These are phyloP conservation scores for Geosmithia flava DNA, from an alignment of 2,329 filamentous ascomycete genomes.

Conservation along the genomic window DNA sequence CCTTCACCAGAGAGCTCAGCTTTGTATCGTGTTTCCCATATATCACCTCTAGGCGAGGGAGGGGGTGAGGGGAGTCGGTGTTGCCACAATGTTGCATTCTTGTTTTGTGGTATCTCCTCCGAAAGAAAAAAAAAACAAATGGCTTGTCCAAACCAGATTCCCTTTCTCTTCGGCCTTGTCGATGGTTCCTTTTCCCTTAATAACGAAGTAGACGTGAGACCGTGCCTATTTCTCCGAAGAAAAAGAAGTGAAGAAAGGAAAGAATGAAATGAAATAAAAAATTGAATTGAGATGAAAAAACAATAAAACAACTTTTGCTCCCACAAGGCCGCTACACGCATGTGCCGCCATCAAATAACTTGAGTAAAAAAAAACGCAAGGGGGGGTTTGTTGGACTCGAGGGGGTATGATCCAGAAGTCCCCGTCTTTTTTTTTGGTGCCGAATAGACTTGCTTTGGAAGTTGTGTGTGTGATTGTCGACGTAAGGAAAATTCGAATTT, in stretches of 20 bases:
- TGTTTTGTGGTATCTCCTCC: slow-evolving; percentile 2
- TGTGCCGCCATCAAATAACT: background rate
- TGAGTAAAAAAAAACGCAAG: background rate
- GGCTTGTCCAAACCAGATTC: background rate
- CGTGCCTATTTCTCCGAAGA: background rate
- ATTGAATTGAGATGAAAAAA: background rate
- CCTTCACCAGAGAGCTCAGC: too few species aligned
- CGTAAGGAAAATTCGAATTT: background rate
- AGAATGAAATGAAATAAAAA: background rate
- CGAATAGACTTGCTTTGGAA: slow-evolving; percentile 4
- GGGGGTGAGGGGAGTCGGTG: background rate
- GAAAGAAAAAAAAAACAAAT: background rate
- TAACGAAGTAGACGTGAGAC: too few species aligned
- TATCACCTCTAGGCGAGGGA: background rate
- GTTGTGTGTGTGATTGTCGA: background rate
- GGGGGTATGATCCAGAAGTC: slow-evolving; percentile 3
- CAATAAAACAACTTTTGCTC: slow-evolving; percentile 1
- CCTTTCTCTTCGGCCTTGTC: too few species aligned
- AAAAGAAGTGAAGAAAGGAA: background rate
- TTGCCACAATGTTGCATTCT: slow-evolving; percentile 3
- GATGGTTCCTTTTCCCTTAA: too few species aligned
- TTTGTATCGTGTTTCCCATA: background rate
- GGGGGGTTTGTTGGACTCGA: background rate
- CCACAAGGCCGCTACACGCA: background rate
- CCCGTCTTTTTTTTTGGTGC: slow-evolving; percentile 4